phyloP scores from a whole-genome alignment of 495 filamentous ascomycete species.

The Geoglossum glabrum region DNA sequence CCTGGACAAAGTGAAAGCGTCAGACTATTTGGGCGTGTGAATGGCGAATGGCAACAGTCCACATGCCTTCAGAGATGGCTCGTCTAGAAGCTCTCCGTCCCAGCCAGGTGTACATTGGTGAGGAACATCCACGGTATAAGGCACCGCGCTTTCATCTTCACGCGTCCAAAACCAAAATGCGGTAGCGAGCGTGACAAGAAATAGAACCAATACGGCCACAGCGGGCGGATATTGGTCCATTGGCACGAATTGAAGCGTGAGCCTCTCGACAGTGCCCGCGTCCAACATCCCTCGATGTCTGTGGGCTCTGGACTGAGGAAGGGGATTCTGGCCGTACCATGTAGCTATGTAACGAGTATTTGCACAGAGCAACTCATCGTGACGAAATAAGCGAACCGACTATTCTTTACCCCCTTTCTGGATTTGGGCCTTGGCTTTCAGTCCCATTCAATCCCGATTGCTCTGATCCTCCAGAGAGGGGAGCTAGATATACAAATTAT shows the following conservation, averaged over 20 bases:
- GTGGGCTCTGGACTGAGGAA: background rate
- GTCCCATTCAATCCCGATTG: too few species aligned
- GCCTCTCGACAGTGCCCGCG: background rate
- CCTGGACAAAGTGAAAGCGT: constrained; percentile 12
- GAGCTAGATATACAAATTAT: too few species aligned
- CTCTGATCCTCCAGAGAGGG: too few species aligned
- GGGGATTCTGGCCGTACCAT: too few species aligned
- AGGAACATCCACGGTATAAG: constrained; percentile 38
- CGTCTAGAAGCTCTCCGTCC: constrained; percentile 40
- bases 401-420: too few species aligned
- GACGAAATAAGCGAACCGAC: background rate
- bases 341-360: too few species aligned
- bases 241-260: background rate
- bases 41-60: background rate
- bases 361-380: too few species aligned
- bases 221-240: background rate
- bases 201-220: background rate
- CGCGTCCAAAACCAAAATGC: background rate
- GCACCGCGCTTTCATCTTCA: constrained; percentile 28
- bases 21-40: too few species aligned
- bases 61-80: constrained; percentile 24
- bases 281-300: background rate
- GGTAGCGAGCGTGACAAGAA: background rate
- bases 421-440: too few species aligned
- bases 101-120: constrained; percentile 32